Base-by-base conservation (phyloP, 2,329 filamentous ascomycete species). In the Proliferodiscus dingleyae region DNA sequence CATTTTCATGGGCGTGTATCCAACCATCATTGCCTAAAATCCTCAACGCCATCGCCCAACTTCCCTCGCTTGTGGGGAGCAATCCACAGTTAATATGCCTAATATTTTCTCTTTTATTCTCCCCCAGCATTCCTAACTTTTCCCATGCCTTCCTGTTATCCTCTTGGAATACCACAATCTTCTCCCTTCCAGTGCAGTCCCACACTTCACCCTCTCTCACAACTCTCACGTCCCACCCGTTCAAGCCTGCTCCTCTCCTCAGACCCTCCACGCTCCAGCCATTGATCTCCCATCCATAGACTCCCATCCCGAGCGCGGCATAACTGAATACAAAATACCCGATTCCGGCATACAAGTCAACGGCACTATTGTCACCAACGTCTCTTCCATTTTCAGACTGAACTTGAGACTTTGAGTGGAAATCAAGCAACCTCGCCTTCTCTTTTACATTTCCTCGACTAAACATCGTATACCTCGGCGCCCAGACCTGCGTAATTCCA, bases 261-360 rank as follows among this genome's bases (percentile, higher is more conserved):
- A 97, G 65, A 0, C 87, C 89, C 68, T 96, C 89, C 26, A 95
- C 77, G 54, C 83, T 89, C 83, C 90, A 87, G 0, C 85, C 83
- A 63, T 95, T 96, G 37, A 96, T 71, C 66, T 97, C 91, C 86
- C 88, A 97, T 56, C 89, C 87, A 33, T 93, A 70, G 1, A 96
- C 84, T 39, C 77, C 70, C 58, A 90, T 69, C 0, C 88, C 89
- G 15, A 84, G 77, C 48, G 71, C 74, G 5, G 83, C 76, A 66
- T 95, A 96, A 24, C 81, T 86, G 61, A 96, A 95, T 3, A 85
- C 80, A 66, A 97, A 96, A 67, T 96, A 96, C 4, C 91, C 91
- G 53, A 96, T 95, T 0, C 91, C 91, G 0, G 87, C 88, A 68
- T 95, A 96, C 49, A 97, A 69, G 64, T 97, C 91, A 1, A 94